phyloP scores from a whole-genome alignment of 805 yeast genomes.

The Jamesozyma rosinii region DNA sequence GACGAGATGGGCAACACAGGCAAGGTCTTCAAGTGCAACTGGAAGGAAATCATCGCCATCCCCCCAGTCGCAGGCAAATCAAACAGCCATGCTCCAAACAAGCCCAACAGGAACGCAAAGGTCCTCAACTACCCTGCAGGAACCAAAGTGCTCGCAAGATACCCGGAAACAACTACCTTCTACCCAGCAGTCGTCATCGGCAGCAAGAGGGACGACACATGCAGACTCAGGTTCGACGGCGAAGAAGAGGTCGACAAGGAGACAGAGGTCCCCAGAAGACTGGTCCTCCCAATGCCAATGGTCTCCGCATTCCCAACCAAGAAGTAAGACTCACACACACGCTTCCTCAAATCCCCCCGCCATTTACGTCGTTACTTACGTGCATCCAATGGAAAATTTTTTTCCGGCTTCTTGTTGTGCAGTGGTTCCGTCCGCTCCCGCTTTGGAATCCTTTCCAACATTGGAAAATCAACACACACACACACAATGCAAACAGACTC shows the following conservation, averaged over 20 bases:
- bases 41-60: slow-evolving; percentile 70
- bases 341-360: not conserved
- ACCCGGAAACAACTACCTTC: slow-evolving; percentile 96
- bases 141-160: slow-evolving; percentile 78
- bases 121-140: slow-evolving; percentile 55
- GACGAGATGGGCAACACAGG: slow-evolving; percentile 88
- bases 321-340: slow-evolving; percentile 7
- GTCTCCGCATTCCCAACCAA: slow-evolving; percentile 19
- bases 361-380: not conserved
- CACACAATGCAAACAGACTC: too few species aligned
- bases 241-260: slow-evolving; percentile 95
- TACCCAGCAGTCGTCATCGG: slow-evolving; percentile 90
- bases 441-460: too few species aligned
- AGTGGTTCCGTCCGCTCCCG: too few species aligned
- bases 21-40: slow-evolving; percentile 69
- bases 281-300: slow-evolving; percentile 68
- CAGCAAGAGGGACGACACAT: slow-evolving; percentile 60
- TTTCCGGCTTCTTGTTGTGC: too few species aligned
- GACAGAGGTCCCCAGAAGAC: slow-evolving; percentile 79
- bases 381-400: not conserved
- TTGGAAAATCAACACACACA: too few species aligned
- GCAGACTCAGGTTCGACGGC: slow-evolving; percentile 81
- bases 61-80: slow-evolving; percentile 37
- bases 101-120: slow-evolving; percentile 23
- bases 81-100: not conserved